Conservation (phyloP, 2,329 filamentous ascomycete genomes). For the Pseudocercospora fuligena region DNA sequence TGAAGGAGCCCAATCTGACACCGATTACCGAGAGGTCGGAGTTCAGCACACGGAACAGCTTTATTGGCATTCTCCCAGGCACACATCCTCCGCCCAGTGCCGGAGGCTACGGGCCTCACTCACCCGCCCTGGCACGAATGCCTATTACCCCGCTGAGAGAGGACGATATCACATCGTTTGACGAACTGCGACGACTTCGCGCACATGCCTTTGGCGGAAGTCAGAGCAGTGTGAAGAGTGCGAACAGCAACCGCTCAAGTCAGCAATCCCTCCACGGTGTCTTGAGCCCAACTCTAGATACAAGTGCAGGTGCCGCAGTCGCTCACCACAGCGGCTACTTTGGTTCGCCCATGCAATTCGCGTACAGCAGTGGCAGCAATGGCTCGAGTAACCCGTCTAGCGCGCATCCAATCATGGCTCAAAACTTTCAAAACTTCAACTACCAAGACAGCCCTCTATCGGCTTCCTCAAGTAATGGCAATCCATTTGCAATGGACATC, state of each 20-base stretch:
- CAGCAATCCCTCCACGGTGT: constrained; percentile 24
- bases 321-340: constrained; percentile 24
- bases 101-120: constrained; percentile 68
- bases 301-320: constrained; percentile 6
- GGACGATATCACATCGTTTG: constrained; percentile 34
- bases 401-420: constrained; percentile 15
- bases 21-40: constrained; percentile 96
- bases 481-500: constrained; percentile 26
- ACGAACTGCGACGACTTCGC: constrained; percentile 46
- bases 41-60: constrained; percentile 91
- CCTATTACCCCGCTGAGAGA: constrained; percentile 37
- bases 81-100: constrained; percentile 61
- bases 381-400: constrained; percentile 26
- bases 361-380: constrained; percentile 31
- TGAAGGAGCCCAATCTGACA: constrained; percentile 87
- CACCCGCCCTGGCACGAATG: constrained; percentile 74
- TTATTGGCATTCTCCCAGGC: constrained; percentile 61
- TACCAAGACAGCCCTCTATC: constrained; percentile 29
- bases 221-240: constrained; percentile 44
- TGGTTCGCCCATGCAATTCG: constrained; percentile 34
- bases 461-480: constrained; percentile 23
- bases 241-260: constrained; percentile 29
- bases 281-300: constrained; percentile 22
- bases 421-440: constrained; percentile 13
- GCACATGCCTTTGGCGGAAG: constrained; percentile 59